A percentile compares a stretch with the other conserved stretches of the same genome.
Conservation (phyloP, 371 early-diverging fungal species). For the Mortierella sp. region DNA sequence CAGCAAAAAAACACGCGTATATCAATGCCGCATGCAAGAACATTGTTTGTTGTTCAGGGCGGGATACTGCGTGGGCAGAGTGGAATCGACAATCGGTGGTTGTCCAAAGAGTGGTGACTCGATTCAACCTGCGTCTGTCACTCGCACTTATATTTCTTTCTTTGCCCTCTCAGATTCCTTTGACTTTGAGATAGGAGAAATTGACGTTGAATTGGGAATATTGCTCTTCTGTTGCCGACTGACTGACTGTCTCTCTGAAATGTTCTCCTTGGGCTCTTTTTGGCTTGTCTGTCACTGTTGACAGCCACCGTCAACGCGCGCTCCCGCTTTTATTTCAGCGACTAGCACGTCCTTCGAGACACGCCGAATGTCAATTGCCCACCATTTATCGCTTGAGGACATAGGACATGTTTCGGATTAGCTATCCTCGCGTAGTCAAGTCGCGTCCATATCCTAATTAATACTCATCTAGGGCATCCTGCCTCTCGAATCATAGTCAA, state of each 20-base stretch:
- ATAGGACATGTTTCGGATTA: too few species aligned
- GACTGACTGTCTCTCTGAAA: background rate
- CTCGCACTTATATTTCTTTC: background rate
- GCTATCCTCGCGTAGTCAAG: too few species aligned
- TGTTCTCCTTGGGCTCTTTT: background rate
- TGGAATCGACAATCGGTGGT: background rate
- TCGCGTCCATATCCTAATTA: too few species aligned
- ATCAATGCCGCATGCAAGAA: background rate
- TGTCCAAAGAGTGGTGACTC: background rate
- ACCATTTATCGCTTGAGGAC: too few species aligned
- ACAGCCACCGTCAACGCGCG: too few species aligned
- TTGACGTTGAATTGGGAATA: conserved; percentile 6
- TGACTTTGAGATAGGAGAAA: conserved; percentile 4
- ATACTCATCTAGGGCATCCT: too few species aligned
- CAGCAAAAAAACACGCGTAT: background rate
- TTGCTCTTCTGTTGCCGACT: background rate
- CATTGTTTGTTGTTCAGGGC: background rate
- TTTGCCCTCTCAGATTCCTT: background rate
- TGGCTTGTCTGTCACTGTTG: too few species aligned
- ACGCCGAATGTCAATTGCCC: too few species aligned
- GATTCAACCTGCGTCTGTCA: background rate
- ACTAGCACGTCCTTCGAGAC: background rate
- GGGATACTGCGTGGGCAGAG: background rate
- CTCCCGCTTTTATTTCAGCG: background rate
- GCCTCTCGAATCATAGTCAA: too few species aligned